Evolutionary conservation across 495 filamentous ascomycete species (phyloP).

Genomic region (Pyrenula aspistea): DNA sequence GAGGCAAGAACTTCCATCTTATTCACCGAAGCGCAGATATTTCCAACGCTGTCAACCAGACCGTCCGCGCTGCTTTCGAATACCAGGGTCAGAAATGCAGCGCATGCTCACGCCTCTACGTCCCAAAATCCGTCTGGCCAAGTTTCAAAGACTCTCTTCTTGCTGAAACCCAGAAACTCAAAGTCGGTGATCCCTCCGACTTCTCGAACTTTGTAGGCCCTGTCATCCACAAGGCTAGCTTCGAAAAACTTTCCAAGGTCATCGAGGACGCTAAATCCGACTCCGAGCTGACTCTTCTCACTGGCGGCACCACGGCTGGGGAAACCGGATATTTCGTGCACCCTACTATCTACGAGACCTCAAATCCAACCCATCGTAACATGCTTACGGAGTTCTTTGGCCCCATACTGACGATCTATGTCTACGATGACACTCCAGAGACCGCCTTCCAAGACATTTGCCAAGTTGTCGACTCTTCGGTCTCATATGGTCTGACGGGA

Average conservation of each 20-base stretch:
- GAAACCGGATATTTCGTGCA: slow-evolving; percentile 54
- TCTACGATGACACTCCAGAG: slow-evolving; percentile 38
- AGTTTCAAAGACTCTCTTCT: slow-evolving; percentile 51
- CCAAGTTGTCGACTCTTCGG: slow-evolving; percentile 48
- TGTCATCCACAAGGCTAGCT: slow-evolving; percentile 42
- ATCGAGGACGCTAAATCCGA: slow-evolving; percentile 55
- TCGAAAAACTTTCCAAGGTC: slow-evolving; percentile 37
- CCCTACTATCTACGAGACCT: slow-evolving; percentile 54
- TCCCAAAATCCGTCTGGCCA: slow-evolving; percentile 57
- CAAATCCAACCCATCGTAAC: slow-evolving; percentile 50
- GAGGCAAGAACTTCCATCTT: slow-evolving; percentile 84
- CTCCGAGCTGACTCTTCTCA: slow-evolving; percentile 45
- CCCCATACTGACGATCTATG: slow-evolving; percentile 45
- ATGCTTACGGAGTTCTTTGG: slow-evolving; percentile 54
- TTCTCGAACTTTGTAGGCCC: slow-evolving; percentile 50
- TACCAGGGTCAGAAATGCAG: slow-evolving; percentile 85
- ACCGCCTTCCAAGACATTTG: slow-evolving; percentile 37
- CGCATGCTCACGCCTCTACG: slow-evolving; percentile 65
- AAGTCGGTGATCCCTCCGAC: slow-evolving; percentile 56
- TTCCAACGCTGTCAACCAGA: slow-evolving; percentile 63
- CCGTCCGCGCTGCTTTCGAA: slow-evolving; percentile 73
- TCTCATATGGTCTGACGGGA: slow-evolving; percentile 70
- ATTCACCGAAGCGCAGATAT: slow-evolving; percentile 64
- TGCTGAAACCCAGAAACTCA: slow-evolving; percentile 51
- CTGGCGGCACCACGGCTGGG: slow-evolving; percentile 47